Percentiles rank a stretch among this genome's conserved stretches.
Conservation (phyloP, 2,329 filamentous ascomycete genomes). For the Cordyceps javanica region DNA sequence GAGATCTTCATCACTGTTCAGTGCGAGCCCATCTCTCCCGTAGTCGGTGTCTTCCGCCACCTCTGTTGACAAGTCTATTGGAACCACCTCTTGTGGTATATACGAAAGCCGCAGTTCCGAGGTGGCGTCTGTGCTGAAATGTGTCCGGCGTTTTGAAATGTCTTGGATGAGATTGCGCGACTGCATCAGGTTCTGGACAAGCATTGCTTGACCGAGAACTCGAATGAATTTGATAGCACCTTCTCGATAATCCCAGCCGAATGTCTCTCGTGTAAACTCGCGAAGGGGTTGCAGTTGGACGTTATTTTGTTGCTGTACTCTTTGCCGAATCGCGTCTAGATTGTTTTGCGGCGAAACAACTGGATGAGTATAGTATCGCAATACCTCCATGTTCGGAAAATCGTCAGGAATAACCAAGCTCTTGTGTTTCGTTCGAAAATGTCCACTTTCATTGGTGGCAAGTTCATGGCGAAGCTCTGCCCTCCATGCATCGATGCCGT, state of each 20-base stretch:
- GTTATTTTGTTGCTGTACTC: constrained; percentile 16
- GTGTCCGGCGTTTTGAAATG: constrained; percentile 62
- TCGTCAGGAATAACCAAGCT: constrained; percentile 67
- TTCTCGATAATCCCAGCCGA: constrained; percentile 75
- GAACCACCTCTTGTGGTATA: constrained; percentile 68
- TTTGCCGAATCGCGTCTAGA: constrained; percentile 20
- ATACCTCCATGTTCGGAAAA: constrained; percentile 73
- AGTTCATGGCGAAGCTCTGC: constrained; percentile 68
- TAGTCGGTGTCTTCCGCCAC: constrained; percentile 52
- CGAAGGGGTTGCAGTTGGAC: constrained; percentile 50
- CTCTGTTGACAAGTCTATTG: constrained; percentile 69
- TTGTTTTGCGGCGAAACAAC: constrained; percentile 64
- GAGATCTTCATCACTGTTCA: constrained; percentile 63
- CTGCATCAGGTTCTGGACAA: constrained; percentile 51
- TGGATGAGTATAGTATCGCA: constrained; percentile 84
- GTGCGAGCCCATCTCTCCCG: constrained; percentile 48
- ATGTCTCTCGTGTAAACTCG: constrained; percentile 68
- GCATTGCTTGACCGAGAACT: constrained; percentile 68
- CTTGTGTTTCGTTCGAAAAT: constrained; percentile 72
- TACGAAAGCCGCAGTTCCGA: constrained; percentile 76
- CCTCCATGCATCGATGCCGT: constrained; percentile 63
- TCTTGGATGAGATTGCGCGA: constrained; percentile 28
- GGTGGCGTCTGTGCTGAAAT: constrained; percentile 67
- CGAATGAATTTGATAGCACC: constrained; percentile 83
- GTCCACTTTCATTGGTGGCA: constrained; percentile 72